phyloP scores from a whole-genome alignment of 139 green algal genomes.

The Coelastrella sp. region DNA sequence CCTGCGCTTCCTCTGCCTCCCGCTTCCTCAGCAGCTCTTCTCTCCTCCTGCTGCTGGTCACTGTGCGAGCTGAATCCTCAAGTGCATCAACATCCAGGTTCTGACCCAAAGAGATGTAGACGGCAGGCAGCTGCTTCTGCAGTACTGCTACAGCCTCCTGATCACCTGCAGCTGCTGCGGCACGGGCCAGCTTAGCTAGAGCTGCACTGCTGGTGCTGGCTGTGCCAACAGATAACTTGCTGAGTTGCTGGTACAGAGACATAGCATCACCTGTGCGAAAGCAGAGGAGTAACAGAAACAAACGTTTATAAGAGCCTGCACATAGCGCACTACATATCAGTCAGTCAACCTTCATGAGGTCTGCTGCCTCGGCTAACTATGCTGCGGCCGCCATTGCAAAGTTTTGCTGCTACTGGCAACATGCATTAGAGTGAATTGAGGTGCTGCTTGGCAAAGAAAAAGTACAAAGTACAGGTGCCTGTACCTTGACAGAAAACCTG shows the following conservation, averaged over 20 bases:
- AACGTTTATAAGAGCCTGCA: too few relatives aligned
- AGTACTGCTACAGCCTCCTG: conserved; percentile 39
- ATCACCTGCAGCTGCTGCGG: conserved; percentile 56
- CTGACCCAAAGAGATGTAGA: background rate
- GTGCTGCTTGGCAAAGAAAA: too few relatives aligned
- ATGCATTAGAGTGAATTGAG: too few relatives aligned
- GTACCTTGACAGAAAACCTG: too few relatives aligned
- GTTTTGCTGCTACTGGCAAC: too few relatives aligned
- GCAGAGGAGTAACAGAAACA: too few relatives aligned
- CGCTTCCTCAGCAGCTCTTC: conserved; percentile 9
- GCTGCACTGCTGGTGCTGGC: conserved; percentile 41
- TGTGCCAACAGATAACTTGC: conserved; percentile 21
- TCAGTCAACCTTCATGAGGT: too few relatives aligned
- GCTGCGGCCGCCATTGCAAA: too few relatives aligned
- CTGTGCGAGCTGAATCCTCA: conserved; percentile 53
- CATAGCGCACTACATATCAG: too few relatives aligned
- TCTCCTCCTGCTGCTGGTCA: conserved; percentile 24
- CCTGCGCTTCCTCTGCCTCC: conserved; percentile 2
- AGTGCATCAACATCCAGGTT: conserved; percentile 66
- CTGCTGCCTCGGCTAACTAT: too few relatives aligned
- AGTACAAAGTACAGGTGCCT: too few relatives aligned
- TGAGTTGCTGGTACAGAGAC: conserved; percentile 41
- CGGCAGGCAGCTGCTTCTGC: conserved; percentile 37
- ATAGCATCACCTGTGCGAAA: conserved; percentile 26
- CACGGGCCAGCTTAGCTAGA: conserved; percentile 54